A percentile compares a stretch with the other conserved stretches of the same genome.
Evolutionary conservation across 2,329 filamentous ascomycete genomes (phyloP).

Genomic region (Penicillium thymicola): DNA sequence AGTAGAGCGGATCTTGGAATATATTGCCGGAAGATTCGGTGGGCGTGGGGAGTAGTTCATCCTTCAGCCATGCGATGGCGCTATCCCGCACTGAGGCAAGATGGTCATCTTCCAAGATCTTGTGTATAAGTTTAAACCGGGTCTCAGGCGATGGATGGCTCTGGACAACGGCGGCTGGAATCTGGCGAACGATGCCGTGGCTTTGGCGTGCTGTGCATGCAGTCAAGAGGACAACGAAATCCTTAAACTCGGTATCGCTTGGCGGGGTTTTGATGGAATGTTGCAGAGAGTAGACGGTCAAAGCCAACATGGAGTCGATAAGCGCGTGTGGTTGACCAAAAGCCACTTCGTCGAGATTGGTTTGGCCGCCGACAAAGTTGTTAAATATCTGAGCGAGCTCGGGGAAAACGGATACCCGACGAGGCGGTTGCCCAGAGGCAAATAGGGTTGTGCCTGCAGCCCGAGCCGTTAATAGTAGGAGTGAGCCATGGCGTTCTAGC

Average conservation of each 20-base stretch:
- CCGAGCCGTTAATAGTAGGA: constrained; percentile 54
- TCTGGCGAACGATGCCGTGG: constrained; percentile 37
- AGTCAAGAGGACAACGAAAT: constrained; percentile 49
- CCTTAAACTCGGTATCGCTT: constrained; percentile 51
- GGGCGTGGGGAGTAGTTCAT: constrained; percentile 53
- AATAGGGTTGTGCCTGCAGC: constrained; percentile 51
- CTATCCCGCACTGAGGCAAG: constrained; percentile 55
- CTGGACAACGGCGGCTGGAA: constrained; percentile 43
- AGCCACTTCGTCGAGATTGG: constrained; percentile 35
- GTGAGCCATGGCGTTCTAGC: constrained; percentile 53
- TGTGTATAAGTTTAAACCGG: constrained; percentile 53
- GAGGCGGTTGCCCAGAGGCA: constrained; percentile 37
- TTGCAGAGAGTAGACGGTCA: constrained; percentile 51
- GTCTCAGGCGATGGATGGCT: constrained; percentile 52
- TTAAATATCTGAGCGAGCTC: constrained; percentile 51
- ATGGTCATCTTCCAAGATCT: constrained; percentile 53
- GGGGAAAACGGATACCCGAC: constrained; percentile 50
- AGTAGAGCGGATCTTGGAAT: constrained; percentile 38
- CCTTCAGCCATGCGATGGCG: constrained; percentile 60
- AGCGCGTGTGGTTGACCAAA: constrained; percentile 52
- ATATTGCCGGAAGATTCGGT: constrained; percentile 20
- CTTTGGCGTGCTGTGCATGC: constrained; percentile 38
- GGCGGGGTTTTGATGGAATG: constrained; percentile 45
- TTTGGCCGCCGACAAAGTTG: constrained; percentile 50
- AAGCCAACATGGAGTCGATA: constrained; percentile 52